Evolutionary conservation across 306 rosid species (phyloP), one percentile per base, ranked within the genome.

Genomic region (Cucumis melo): DNA sequence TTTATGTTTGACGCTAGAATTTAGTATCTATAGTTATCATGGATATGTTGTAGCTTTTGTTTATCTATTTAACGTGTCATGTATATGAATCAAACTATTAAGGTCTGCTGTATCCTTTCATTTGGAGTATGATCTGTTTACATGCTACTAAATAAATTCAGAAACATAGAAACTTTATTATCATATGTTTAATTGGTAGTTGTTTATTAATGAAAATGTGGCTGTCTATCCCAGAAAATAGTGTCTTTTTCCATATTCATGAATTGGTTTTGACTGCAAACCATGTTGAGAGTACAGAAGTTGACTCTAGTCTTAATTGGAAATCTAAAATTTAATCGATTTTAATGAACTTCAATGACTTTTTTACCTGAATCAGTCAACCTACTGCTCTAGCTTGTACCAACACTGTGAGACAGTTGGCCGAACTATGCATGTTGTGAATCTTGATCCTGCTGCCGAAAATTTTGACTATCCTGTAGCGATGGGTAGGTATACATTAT

Each of bases 401-500:
- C 80, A 81, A 84, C 89, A 90, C 78, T 89, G 96, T 67, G 76
- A 81, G 64, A 77, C 90, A 48, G 75, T 82, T 17, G 79, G 82
- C 10, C 84, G 95, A 66, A 81, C 86, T 11, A 78, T 90, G 23
- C 85, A 89, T 78, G 78, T 94, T 56, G 88, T 87, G 78, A 94
- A 94, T 78, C 87, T 94, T 59, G 98, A 94, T 78, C 97, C 98
- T 76, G 98, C 98, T 78, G 98, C 98, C 4, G 98, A 94, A 78
- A 86, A 85, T 82, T 94, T 94, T 76, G 96, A 94, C 84, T 94
- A 91, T 83, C 98, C 98, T 36, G 94, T 94, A 68, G 97, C 91
- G 1, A 83, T 90, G 86, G 98, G 97, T 94, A 82, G 82, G 61
- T 29, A 17, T 23, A 34, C 8, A 6, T 12, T 51, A 66, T 6